phyloP scores from a whole-genome alignment of 129 eudicot genomes.

The Apium graveolens region DNA sequence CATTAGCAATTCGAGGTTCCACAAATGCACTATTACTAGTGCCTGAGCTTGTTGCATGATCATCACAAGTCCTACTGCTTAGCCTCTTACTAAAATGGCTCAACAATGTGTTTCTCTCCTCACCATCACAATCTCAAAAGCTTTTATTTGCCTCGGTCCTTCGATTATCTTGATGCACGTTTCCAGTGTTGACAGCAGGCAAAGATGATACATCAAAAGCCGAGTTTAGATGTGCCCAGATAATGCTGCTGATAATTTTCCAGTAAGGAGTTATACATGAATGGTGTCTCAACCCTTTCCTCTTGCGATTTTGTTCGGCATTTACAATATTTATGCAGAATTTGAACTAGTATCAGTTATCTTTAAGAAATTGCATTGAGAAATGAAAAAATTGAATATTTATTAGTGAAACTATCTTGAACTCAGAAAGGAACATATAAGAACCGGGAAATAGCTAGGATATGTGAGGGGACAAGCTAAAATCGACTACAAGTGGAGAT shows the following conservation, averaged over 20 bases:
- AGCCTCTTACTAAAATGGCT: neutral
- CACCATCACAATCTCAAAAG: neutral
- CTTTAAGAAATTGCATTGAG: neutral
- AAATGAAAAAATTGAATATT: neutral
- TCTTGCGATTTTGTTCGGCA: neutral
- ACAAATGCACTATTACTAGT: neutral
- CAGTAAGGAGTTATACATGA: neutral
- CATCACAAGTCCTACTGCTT: neutral
- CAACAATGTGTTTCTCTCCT: neutral
- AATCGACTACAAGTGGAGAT: too few relatives aligned
- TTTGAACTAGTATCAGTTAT: neutral
- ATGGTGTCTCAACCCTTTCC: neutral
- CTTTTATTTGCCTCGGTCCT: neutral
- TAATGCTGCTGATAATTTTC: neutral
- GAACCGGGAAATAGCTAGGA: neutral
- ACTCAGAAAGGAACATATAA: too few relatives aligned
- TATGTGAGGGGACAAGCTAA: too few relatives aligned
- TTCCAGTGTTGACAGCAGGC: neutral
- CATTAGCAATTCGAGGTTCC: too few relatives aligned
- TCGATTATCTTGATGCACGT: neutral
- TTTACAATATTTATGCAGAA: constrained; percentile 19
- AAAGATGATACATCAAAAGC: neutral
- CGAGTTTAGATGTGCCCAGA: neutral
- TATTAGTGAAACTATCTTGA: neutral
- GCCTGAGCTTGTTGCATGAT: neutral